Evolutionary conservation across 108 stramenopile genomes (phyloP), one percentile per base, ranked within the genome.

Genomic region (Cylindrotheca fusiformis): DNA sequence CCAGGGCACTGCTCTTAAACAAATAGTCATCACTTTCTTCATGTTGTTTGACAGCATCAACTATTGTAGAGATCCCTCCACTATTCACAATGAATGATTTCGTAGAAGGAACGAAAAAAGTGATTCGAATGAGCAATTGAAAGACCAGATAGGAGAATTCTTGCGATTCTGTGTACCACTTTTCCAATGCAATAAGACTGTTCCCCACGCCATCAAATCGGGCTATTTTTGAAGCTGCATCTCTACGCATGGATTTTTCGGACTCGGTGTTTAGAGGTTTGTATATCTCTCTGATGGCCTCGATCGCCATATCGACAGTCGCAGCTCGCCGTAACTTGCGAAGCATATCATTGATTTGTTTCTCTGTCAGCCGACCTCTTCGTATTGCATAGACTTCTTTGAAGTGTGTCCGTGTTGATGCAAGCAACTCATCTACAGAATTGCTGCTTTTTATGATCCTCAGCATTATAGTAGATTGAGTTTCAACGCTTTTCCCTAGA

Each of bases 351-450:
- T 41, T 41, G 36, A 41, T 14, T 41, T 41, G 10, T 41, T 41
- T 41, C 14, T 41, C 36, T 6, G 36, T 41, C 14, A 41, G 36
- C 36, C 36, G 36, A 27, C 44, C 21, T 46, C 18, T 46, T 8
- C 30, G 30, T 41, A 60, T 60, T 45, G n/a, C 32, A 19, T 23
- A 47, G 12, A n/a, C 14, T 47, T 61, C 46, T 14, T 47, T 1
- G 32, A 2, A 31, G 20, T 4, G 56, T 36, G 5, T 58, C 26
- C 12, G 10, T 1, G 20, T 12, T 21, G 56, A 19, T 18, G 20
- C 12, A 14, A 28, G 8, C 8, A 46, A 60, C 58, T 20, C 58
- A 19, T 46, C n/a, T 10, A 60, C 17, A 4, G n/a, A 60, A 10
- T 60, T 21, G 20, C 44, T 32, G 5, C 20, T 22, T 25, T 5